Percentiles rank a stretch among this genome's conserved stretches.
phyloP scores from a whole-genome alignment of 441 rosid genomes.

The Aquilaria agallochum region DNA sequence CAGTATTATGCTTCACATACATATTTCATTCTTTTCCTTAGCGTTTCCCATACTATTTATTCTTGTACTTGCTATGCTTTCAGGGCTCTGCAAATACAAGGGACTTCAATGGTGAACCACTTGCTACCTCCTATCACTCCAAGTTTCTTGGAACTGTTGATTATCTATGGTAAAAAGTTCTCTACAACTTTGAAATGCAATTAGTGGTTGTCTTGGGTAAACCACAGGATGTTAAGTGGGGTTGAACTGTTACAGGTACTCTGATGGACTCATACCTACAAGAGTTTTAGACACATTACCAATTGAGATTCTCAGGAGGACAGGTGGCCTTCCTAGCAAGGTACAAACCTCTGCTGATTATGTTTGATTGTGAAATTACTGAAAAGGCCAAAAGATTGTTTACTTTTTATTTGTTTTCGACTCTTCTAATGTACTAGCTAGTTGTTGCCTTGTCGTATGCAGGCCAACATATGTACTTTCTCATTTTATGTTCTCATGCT shows the following conservation, averaged over 20 bases:
- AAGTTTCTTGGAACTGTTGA: constrained; percentile 88
- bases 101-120: constrained; percentile 56
- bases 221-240: not conserved
- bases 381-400: too few species aligned
- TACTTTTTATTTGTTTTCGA: too few species aligned
- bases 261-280: constrained; percentile 50
- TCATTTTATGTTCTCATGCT: not conserved
- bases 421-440: too few species aligned
- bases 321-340: constrained; percentile 70
- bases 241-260: constrained; percentile 41
- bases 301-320: constrained; percentile 45
- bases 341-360: constrained; percentile 22
- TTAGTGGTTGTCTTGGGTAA: not conserved
- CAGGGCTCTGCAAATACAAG: constrained; percentile 55
- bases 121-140: constrained; percentile 73
- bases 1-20: constrained; percentile 25
- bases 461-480: not conserved
- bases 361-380: too few species aligned
- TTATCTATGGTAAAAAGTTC: constrained; percentile 58
- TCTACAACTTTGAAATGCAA: not conserved
- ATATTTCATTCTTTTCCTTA: too few species aligned
- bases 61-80: constrained; percentile 4
- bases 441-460: too few species aligned
- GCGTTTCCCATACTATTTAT: too few species aligned
- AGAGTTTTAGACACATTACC: constrained; percentile 76